Evolutionary conservation across 2,329 filamentous ascomycete species (phyloP).

Genomic region (Metarhizium guizhouense): DNA sequence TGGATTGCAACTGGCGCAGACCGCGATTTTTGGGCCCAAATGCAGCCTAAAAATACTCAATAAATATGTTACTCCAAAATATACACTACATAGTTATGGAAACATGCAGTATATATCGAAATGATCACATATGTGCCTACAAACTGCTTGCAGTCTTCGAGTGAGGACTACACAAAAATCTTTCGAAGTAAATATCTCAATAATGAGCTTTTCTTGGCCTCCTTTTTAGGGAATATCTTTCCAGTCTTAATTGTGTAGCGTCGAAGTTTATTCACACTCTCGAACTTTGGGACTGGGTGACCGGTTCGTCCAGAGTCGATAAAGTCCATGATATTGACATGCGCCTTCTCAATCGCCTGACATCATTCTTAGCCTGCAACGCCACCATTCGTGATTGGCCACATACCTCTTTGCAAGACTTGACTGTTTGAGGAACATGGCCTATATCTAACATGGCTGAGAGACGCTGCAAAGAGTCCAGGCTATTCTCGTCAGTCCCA

Average conservation of each 20-base stretch:
- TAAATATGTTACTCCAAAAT: not conserved
- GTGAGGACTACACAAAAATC: no score
- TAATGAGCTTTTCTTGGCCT: not conserved
- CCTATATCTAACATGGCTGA: not conserved
- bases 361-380: not conserved
- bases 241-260: not conserved
- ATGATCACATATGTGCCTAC: no score
- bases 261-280: not conserved
- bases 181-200: not conserved
- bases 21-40: no score
- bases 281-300: not conserved
- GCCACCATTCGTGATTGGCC: not conserved
- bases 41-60: not conserved
- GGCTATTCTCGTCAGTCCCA: not conserved
- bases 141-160: no score
- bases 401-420: slow-evolving; percentile 1
- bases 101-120: no score
- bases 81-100: no score
- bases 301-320: slow-evolving; percentile 4
- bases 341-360: not conserved
- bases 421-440: not conserved
- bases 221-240: not conserved
- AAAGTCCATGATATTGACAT: slow-evolving; percentile 6
- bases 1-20: no score
- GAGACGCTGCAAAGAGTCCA: not conserved